Evolutionary conservation across 495 filamentous ascomycete genomes (phyloP).

Genomic region (Penicillium longicatenatum): DNA sequence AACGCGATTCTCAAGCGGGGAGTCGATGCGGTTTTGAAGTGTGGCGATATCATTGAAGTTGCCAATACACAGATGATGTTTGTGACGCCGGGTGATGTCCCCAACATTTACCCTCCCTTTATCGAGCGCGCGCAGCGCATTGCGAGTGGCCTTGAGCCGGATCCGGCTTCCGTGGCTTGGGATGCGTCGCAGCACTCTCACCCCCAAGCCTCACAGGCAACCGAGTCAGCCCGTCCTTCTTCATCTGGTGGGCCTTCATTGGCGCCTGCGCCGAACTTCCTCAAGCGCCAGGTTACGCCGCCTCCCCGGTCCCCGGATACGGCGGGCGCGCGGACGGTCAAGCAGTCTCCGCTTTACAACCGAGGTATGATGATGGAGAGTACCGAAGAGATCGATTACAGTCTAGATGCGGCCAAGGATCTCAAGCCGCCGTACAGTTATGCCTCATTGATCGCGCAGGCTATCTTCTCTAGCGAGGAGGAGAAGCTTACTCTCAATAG

Average conservation of each 20-base stretch:
- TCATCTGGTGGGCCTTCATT: slow-evolving; percentile 55
- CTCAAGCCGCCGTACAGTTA: slow-evolving; percentile 96
- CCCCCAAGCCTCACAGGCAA: slow-evolving; percentile 35
- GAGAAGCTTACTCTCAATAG: slow-evolving; percentile 84
- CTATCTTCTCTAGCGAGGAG: slow-evolving; percentile 80
- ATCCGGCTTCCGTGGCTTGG: slow-evolving; percentile 32
- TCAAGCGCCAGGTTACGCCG: slow-evolving; percentile 69
- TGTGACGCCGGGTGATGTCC: slow-evolving; percentile 70
- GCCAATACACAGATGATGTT: slow-evolving; percentile 97
- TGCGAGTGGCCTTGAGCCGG: slow-evolving; percentile 45
- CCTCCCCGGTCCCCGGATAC: slow-evolving; percentile 54
- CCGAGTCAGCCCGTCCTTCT: slow-evolving; percentile 26
- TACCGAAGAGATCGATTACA: slow-evolving; percentile 82
- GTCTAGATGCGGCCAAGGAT: slow-evolving; percentile 76
- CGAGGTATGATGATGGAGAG: slow-evolving; percentile 74
- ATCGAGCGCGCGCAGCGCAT: slow-evolving; percentile 52
- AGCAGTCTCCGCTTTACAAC: slow-evolving; percentile 60
- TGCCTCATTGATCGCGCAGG: slow-evolving; percentile 95
- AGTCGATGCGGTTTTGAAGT: slow-evolving; percentile 64
- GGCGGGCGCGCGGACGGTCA: slow-evolving; percentile 48
- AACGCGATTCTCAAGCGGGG: slow-evolving; percentile 66
- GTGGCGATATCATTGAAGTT: slow-evolving; percentile 88
- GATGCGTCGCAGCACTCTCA: slow-evolving; percentile 45
- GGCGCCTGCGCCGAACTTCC: slow-evolving; percentile 69
- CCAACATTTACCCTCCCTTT: slow-evolving; percentile 59